Percentiles rank a stretch among this genome's conserved stretches.
These are phyloP conservation scores for Acaromyces ingoldii DNA, from an alignment of 1,284 basidiomycete species.

Conservation along the genomic window DNA sequence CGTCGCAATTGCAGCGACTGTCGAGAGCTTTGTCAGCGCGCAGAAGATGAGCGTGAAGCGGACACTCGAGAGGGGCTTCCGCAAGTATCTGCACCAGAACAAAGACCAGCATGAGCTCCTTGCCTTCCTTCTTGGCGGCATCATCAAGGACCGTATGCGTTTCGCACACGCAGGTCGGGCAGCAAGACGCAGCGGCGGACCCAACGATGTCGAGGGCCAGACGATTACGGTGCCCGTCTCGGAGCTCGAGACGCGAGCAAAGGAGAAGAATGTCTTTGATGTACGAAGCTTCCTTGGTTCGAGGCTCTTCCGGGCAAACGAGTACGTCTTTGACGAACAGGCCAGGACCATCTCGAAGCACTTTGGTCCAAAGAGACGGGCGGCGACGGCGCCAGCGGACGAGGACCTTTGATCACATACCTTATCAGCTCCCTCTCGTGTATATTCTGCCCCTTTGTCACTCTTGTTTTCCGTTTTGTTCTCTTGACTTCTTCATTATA, in stretches of 20 bases:
- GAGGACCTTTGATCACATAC: too few species aligned
- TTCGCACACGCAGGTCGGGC: constrained; percentile 53
- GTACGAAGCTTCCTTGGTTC: constrained; percentile 77
- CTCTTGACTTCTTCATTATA: too few species aligned
- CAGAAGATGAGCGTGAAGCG: constrained; percentile 99
- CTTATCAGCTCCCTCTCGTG: too few species aligned
- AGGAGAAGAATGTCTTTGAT: constrained; percentile 91
- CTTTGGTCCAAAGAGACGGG: constrained; percentile 16
- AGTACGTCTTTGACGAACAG: constrained; percentile 60
- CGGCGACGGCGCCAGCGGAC: too few species aligned
- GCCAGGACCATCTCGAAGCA: constrained; percentile 41
- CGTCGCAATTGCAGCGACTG: constrained; percentile 88
- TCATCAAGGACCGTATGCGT: constrained; percentile 90
- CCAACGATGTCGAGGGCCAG: constrained; percentile 11
- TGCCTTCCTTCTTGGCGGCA: constrained; percentile 84
- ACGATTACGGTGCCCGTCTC: constrained; percentile 37
- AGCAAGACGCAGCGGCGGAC: constrained; percentile 57
- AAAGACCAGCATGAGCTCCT: constrained; percentile 90
- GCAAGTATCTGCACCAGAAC: constrained; percentile 92
- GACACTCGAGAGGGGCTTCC: constrained; percentile 83
- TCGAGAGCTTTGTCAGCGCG: constrained; percentile 88
- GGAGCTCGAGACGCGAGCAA: constrained; percentile 60
- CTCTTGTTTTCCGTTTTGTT: too few species aligned
- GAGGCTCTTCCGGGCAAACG: constrained; percentile 80
- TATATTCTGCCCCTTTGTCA: too few species aligned